Evolutionary conservation across 352 stramenopile genomes (phyloP), one percentile per base, ranked within the genome.

Genomic region (Globisporangium canariense): DNA sequence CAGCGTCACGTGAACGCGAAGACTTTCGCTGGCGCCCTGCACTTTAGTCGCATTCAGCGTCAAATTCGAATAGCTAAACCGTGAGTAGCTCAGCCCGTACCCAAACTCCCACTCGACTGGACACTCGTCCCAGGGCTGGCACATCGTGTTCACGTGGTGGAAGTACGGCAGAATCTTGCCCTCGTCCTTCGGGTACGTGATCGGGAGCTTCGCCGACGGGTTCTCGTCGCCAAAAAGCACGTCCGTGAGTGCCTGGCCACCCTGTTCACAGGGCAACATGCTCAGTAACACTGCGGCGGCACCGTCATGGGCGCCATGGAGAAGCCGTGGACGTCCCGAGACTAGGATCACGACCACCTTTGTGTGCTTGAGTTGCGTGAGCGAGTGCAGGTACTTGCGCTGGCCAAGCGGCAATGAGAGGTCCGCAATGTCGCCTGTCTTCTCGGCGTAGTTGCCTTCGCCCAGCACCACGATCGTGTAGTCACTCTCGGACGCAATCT

Each of bases 361-460:
- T 1, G 84, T 93, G 1, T 65, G 70, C 6, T 75, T 70, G n/a
- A 87, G 66, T 22, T 71, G 58, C 4, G 74, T 79, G 3, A 96
- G 66, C 20, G 73, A 74, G 28, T 82, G 58, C 0, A 96, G 65
- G 53, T 94, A 96, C 59, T 60, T 65, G 4, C 76, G 63, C 25
- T 95, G 80, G 5, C 85, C 84, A 18, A 53, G 28, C 0, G 88
- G 83, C 4, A 97, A 67, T 13, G 75, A 69, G 32, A 89, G 69
- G 14, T 77, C 70, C 0, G 76, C 66, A 38, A 94, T 86, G 60
- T 97, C 86, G 1, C 89, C 89, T 18, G 66, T 75, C 41, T 95
- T 96, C 60, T 97, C 89, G 0, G 89, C 76, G 54, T 95, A 96
- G n/a, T 81, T 86, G 30, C 46, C 62, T 59, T 97, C 89, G 11